phyloP scores from a whole-genome alignment of 1,284 basidiomycete genomes.

The Ganoderma meredithae region DNA sequence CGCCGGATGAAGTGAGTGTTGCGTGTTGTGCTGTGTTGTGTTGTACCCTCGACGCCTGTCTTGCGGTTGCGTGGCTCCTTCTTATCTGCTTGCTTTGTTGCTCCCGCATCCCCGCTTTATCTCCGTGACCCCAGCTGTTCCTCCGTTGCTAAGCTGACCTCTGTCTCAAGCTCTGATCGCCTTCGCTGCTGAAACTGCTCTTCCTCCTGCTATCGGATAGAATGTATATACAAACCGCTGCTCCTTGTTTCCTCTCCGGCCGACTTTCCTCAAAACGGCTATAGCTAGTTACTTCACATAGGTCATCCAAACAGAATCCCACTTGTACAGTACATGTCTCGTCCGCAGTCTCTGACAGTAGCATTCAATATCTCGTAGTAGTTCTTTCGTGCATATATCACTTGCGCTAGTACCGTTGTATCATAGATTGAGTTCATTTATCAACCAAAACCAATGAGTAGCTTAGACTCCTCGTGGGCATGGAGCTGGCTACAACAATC shows the following conservation, averaged over 20 bases:
- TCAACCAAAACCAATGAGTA: background rate
- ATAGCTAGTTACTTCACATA: background rate
- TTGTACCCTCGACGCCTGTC: background rate
- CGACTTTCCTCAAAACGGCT: background rate
- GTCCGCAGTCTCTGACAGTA: background rate
- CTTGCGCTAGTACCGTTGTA: background rate
- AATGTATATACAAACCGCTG: background rate
- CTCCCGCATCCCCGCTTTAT: background rate
- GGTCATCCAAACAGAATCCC: background rate
- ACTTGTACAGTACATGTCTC: background rate
- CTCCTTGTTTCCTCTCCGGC: background rate
- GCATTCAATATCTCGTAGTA: background rate
- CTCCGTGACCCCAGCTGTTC: background rate
- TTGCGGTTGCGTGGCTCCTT: background rate
- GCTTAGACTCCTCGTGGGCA: background rate
- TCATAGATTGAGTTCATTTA: background rate
- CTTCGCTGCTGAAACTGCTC: background rate
- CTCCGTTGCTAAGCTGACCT: background rate
- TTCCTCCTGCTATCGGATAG: background rate
- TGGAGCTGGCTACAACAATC: too few relatives aligned
- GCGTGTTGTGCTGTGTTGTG: background rate
- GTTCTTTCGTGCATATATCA: background rate
- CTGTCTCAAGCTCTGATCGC: background rate
- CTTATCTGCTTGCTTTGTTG: background rate
- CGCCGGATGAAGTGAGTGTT: constrained; percentile 9